These are phyloP conservation scores for Sequoiadendron giganteum DNA, from an alignment of 75 land plant species.

Conservation along the genomic window DNA sequence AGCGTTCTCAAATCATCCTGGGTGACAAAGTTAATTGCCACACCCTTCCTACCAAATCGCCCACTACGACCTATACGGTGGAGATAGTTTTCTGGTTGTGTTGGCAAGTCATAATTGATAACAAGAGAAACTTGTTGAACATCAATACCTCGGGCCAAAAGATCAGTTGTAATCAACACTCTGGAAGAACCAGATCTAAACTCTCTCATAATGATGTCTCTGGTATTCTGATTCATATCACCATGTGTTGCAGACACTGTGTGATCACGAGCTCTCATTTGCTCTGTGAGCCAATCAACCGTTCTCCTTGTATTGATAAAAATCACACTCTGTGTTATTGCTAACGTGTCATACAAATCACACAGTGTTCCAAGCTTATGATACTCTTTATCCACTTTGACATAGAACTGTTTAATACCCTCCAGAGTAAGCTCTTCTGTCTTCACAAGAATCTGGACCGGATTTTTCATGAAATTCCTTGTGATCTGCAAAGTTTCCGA, in stretches of 20 bases:
- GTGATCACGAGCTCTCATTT: slow-evolving; percentile 59
- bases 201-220: slow-evolving; percentile 75
- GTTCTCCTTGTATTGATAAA: slow-evolving; percentile 59
- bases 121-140: slow-evolving; percentile 83
- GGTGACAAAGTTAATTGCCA: slow-evolving; percentile 71
- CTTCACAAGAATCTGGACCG: slow-evolving; percentile 62
- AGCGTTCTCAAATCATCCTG: slow-evolving; percentile 66
- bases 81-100: slow-evolving; percentile 81
- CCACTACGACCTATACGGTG: slow-evolving; percentile 84
- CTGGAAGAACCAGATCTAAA: slow-evolving; percentile 82
- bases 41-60: slow-evolving; percentile 71
- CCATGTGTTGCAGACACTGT: slow-evolving; percentile 71
- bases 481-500: slow-evolving; percentile 68
- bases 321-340: slow-evolving; percentile 75
- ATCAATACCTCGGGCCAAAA: slow-evolving; percentile 74
- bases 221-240: slow-evolving; percentile 64
- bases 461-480: slow-evolving; percentile 67
- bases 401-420: slow-evolving; percentile 56
- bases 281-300: slow-evolving; percentile 67
- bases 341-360: slow-evolving; percentile 58
- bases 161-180: slow-evolving; percentile 75
- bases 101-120: slow-evolving; percentile 77
- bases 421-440: slow-evolving; percentile 56
- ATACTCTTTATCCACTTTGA: slow-evolving; percentile 43
- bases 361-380: slow-evolving; percentile 56